phyloP scores from a whole-genome alignment of 2,329 filamentous ascomycete genomes.

The Colletotrichum chrysophilum region DNA sequence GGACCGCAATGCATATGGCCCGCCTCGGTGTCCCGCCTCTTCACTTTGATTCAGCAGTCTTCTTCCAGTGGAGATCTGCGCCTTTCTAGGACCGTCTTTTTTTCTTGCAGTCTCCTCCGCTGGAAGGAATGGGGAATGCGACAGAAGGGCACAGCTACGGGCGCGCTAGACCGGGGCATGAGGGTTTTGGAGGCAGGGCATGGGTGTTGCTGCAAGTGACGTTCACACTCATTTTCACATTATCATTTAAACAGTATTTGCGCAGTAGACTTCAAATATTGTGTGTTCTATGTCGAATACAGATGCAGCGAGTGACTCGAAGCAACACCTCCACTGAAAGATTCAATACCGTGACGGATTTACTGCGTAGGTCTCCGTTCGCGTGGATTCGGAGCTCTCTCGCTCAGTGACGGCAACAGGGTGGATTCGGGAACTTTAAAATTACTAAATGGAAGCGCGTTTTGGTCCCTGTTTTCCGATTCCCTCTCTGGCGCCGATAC shows the following conservation, averaged over 20 bases:
- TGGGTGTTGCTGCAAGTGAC: neutral
- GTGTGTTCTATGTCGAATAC: neutral
- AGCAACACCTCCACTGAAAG: neutral
- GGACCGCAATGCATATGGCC: neutral
- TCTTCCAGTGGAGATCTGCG: neutral
- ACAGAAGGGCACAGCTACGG: constrained; percentile 3
- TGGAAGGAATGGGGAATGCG: constrained; percentile 16
- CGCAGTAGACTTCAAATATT: neutral
- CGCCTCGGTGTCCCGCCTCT: neutral
- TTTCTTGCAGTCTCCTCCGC: neutral
- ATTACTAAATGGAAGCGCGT: constrained; percentile 11
- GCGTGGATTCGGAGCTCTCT: constrained; percentile 21
- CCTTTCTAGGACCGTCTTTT: neutral
- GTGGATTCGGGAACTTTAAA: constrained; percentile 22
- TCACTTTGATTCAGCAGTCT: neutral
- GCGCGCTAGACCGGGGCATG: constrained; percentile 10
- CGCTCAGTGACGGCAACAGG: constrained; percentile 14
- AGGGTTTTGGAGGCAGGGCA: neutral
- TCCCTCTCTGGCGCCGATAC: neutral
- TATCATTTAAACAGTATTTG: neutral
- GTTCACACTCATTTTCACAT: neutral
- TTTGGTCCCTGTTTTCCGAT: neutral
- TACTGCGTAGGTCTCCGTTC: neutral
- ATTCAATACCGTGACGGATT: neutral
- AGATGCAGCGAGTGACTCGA: neutral